phyloP scores from a whole-genome alignment of 2,329 filamentous ascomycete genomes.

The Fusarium incarnatum region DNA sequence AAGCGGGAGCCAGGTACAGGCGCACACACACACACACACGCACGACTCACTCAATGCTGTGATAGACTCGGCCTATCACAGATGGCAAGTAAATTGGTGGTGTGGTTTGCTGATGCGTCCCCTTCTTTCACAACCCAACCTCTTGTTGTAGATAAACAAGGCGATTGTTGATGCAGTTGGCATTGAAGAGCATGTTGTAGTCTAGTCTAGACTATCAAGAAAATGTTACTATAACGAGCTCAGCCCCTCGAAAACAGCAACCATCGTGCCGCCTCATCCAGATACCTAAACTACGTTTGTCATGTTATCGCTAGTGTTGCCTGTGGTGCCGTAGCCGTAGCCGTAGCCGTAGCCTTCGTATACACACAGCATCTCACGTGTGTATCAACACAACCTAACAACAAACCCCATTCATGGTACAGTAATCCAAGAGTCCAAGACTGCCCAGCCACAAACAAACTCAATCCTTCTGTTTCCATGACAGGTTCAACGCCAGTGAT shows the following conservation, averaged over 20 bases:
- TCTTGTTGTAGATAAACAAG: slow-evolving; percentile 4
- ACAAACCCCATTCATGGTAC: neutral
- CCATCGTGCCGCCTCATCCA: neutral
- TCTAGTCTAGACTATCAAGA: neutral
- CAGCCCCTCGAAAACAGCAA: neutral
- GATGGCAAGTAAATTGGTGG: neutral
- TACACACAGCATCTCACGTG: slow-evolving; percentile 9
- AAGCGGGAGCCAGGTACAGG: neutral
- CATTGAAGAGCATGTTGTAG: neutral
- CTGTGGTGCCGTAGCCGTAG: slow-evolving; percentile 7
- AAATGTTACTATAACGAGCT: slow-evolving; percentile 3
- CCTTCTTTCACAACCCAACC: neutral
- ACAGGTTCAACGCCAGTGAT: slow-evolving; percentile 15
- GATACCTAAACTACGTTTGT: neutral
- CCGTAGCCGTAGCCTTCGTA: slow-evolving; percentile 8
- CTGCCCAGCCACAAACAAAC: slow-evolving; percentile 28
- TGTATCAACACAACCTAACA: slow-evolving; percentile 14
- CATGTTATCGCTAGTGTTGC: slow-evolving; percentile 10
- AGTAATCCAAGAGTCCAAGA: slow-evolving; percentile 17
- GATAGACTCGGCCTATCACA: neutral
- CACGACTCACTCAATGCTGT: slow-evolving; percentile 4
- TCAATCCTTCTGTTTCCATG: slow-evolving; percentile 1
- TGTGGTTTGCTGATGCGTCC: slow-evolving; percentile 7
- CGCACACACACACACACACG: neutral
- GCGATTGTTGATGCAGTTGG: neutral